Percentiles rank a stretch among this genome's conserved stretches.
Evolutionary conservation across 331 rosid species (phyloP).

Genomic region (Stylosanthes scabra): DNA sequence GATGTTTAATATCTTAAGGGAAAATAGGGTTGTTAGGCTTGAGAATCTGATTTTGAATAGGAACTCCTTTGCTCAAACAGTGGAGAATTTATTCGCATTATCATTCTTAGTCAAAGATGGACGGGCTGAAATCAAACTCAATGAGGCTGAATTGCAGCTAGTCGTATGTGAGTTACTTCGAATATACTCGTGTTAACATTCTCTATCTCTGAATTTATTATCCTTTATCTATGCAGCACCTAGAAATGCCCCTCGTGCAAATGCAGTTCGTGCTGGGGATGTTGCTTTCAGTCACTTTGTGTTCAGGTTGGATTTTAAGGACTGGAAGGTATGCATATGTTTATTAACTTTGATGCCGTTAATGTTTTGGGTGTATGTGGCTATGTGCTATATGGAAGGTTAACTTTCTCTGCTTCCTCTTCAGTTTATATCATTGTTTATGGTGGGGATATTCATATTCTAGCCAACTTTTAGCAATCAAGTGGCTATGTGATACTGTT

Average conservation of each 20-base stretch:
- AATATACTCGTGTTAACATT: slow-evolving; percentile 14
- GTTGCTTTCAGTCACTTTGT: slow-evolving; percentile 54
- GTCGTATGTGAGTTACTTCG: slow-evolving; percentile 55
- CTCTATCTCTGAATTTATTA: not conserved
- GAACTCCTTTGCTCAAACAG: slow-evolving; percentile 58
- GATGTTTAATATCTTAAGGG: slow-evolving; percentile 58
- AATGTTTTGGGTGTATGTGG: no score
- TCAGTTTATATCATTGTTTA: no score
- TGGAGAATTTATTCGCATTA: slow-evolving; percentile 60
- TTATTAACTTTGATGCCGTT: no score
- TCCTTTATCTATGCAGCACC: slow-evolving; percentile 47
- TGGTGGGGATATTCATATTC: no score
- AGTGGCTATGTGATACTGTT: no score
- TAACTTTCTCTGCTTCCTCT: no score
- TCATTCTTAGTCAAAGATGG: slow-evolving; percentile 65
- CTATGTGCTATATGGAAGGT: no score
- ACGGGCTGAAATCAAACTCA: slow-evolving; percentile 51
- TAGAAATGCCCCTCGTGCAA: slow-evolving; percentile 61
- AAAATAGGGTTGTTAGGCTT: slow-evolving; percentile 44
- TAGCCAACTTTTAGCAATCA: no score
- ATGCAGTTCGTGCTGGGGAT: slow-evolving; percentile 37
- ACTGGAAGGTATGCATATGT: not conserved
- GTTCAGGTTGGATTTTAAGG: slow-evolving; percentile 56
- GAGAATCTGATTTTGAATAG: slow-evolving; percentile 60
- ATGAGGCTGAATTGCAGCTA: slow-evolving; percentile 48